Evolutionary conservation across 768 basidiomycete genomes (phyloP).

Genomic region (Tulasnella sp.): DNA sequence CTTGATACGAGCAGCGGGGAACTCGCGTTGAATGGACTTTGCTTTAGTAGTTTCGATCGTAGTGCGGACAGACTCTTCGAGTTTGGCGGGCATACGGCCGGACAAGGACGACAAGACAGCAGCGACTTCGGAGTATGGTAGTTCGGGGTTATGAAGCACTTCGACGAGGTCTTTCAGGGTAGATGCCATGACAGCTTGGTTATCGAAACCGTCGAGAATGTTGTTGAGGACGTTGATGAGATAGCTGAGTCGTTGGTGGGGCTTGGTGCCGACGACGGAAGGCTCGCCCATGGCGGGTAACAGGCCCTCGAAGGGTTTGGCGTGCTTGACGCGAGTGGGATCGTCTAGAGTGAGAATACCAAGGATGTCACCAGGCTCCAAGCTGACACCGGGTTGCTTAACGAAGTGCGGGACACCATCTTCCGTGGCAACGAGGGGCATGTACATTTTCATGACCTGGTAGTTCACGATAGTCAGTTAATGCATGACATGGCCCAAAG

Average conservation of each 20-base stretch:
- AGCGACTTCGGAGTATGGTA: slow-evolving; percentile 76
- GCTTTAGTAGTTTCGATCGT: slow-evolving; percentile 63
- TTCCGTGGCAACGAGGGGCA: slow-evolving; percentile 90
- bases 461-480: not conserved
- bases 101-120: slow-evolving; percentile 79
- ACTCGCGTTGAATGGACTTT: slow-evolving; percentile 65
- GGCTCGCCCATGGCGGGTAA: slow-evolving; percentile 80
- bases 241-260: slow-evolving; percentile 70
- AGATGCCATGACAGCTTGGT: slow-evolving; percentile 76
- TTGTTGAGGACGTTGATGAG: slow-evolving; percentile 70
- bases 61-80: slow-evolving; percentile 74
- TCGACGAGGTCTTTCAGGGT: slow-evolving; percentile 79
- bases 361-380: slow-evolving; percentile 93
- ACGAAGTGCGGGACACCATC: slow-evolving; percentile 91
- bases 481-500: not conserved
- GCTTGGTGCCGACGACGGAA: slow-evolving; percentile 73
- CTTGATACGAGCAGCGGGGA: slow-evolving; percentile 78
- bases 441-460: slow-evolving; percentile 99
- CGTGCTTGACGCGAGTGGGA: slow-evolving; percentile 91
- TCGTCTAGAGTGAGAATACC: slow-evolving; percentile 95
- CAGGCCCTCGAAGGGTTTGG: slow-evolving; percentile 94
- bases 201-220: slow-evolving; percentile 94
- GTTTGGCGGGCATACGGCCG: slow-evolving; percentile 83
- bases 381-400: slow-evolving; percentile 94
- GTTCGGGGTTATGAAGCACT: slow-evolving; percentile 69